A percentile compares a stretch with the other conserved stretches of the same genome.
phyloP scores from a whole-genome alignment of 352 stramenopile genomes.

The Blastocystis sp. region DNA sequence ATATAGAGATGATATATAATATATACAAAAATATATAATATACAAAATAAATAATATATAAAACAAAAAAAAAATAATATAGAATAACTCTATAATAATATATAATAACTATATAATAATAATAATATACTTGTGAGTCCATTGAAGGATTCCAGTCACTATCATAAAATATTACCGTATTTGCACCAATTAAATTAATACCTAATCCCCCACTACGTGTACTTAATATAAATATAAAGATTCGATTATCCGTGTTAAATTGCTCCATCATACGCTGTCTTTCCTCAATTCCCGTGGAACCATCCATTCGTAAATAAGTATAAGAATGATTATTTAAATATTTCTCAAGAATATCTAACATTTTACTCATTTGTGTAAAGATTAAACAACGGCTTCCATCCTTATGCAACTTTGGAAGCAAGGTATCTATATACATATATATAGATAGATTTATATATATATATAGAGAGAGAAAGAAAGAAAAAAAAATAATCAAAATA shows the following conservation, averaged over 20 bases:
- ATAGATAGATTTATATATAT: too few species aligned
- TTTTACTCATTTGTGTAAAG: slow-evolving; percentile 93
- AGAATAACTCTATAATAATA: background rate
- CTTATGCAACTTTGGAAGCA: slow-evolving; percentile 80
- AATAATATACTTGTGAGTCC: slow-evolving; percentile 49
- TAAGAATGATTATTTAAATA: slow-evolving; percentile 91
- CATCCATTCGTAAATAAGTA: slow-evolving; percentile 90
- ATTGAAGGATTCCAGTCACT: slow-evolving; percentile 76
- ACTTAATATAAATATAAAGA: slow-evolving; percentile 96
- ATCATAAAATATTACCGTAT: slow-evolving; percentile 74
- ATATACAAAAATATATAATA: background rate
- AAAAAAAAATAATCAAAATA: too few species aligned
- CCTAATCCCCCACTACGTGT: slow-evolving; percentile 82
- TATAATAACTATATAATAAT: background rate
- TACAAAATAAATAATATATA: background rate
- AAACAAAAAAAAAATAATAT: background rate
- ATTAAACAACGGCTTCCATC: slow-evolving; percentile 75
- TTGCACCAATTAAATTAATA: slow-evolving; percentile 91
- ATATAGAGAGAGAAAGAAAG: too few species aligned
- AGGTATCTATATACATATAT: slow-evolving; percentile 53
- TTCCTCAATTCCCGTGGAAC: slow-evolving; percentile 75
- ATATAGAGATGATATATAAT: background rate
- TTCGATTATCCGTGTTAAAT: slow-evolving; percentile 79
- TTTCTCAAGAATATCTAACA: slow-evolving; percentile 93
- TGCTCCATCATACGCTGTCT: slow-evolving; percentile 86